phyloP scores from a whole-genome alignment of 306 rosid genomes.

The Medicago ruthenica region DNA sequence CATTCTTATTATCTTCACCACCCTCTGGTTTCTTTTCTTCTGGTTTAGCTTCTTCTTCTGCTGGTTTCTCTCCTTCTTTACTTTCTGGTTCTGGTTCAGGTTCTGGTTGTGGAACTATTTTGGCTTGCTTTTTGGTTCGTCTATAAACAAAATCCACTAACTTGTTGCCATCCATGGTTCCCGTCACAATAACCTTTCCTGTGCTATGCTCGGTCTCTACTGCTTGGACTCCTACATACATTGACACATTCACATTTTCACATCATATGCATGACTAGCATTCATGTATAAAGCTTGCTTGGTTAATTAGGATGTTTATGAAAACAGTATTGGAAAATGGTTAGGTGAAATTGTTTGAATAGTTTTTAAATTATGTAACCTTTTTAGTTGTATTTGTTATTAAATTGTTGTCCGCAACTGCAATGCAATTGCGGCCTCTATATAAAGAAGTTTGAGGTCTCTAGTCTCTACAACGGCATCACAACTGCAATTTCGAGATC shows the following conservation, averaged over 20 bases:
- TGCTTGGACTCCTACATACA: constrained; percentile 74
- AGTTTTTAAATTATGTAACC: background rate
- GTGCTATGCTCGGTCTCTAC: constrained; percentile 63
- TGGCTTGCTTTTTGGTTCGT: constrained; percentile 81
- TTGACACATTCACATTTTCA: constrained; percentile 28
- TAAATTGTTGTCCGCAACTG: too few relatives aligned
- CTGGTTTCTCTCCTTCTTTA: constrained; percentile 52
- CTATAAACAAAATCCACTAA: constrained; percentile 81
- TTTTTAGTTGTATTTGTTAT: background rate
- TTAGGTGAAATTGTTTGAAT: background rate
- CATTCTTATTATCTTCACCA: constrained; percentile 36
- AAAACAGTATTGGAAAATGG: constrained; percentile 15
- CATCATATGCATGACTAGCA: constrained; percentile 20
- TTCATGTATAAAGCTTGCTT: constrained; percentile 35
- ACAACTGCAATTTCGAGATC: too few relatives aligned
- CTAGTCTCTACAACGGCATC: too few relatives aligned
- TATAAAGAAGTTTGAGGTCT: too few relatives aligned
- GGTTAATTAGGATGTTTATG: constrained; percentile 24
- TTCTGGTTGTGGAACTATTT: constrained; percentile 72
- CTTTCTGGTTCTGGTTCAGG: constrained; percentile 52
- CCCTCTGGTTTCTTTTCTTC: constrained; percentile 50
- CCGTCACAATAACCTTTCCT: constrained; percentile 79
- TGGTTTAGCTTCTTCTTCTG: constrained; percentile 46
- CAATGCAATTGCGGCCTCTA: too few relatives aligned
- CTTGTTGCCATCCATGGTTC: constrained; percentile 82